phyloP scores from a whole-genome alignment of 176 grass and related monocot genomes.

The Alloteropsis semialata region DNA sequence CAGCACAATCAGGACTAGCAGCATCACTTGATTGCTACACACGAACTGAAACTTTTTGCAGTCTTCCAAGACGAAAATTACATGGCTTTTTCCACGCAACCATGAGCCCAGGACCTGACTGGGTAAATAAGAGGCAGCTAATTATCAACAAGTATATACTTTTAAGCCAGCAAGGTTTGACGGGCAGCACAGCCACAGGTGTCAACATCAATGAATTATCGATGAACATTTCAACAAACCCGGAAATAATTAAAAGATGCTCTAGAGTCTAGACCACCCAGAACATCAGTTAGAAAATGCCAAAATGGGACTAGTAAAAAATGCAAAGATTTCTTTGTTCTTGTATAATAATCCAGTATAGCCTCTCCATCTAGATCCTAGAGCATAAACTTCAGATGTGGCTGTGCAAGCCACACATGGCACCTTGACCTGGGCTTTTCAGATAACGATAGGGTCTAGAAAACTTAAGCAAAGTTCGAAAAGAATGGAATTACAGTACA shows the following conservation, averaged over 20 bases:
- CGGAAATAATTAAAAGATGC: neutral
- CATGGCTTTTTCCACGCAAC: neutral
- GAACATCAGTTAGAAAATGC: neutral
- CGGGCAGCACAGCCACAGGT: neutral
- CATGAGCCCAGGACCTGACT: slow-evolving; percentile 8
- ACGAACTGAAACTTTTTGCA: neutral
- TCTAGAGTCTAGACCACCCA: neutral
- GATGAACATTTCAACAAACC: neutral
- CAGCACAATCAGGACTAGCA: neutral
- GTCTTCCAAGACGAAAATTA: slow-evolving; percentile 10
- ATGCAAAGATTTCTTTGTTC: neutral
- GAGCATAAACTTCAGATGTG: neutral
- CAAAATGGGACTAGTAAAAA: slow-evolving; percentile 14
- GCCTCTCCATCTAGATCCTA: neutral
- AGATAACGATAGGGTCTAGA: slow-evolving; percentile 13
- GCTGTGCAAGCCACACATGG: neutral
- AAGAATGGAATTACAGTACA: neutral
- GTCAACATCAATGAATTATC: slow-evolving; percentile 8
- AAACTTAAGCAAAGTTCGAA: neutral
- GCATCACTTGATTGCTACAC: neutral
- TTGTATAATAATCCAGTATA: slow-evolving; percentile 5
- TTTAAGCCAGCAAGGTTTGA: slow-evolving; percentile 26
- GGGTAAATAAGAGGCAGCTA: slow-evolving; percentile 36
- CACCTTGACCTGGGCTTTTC: neutral
- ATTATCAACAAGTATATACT: slow-evolving; percentile 8